Evolutionary conservation across 305 asterid species (phyloP), one percentile per base, ranked within the genome.

Genomic region (Fraxinus xanthoxyloides): DNA sequence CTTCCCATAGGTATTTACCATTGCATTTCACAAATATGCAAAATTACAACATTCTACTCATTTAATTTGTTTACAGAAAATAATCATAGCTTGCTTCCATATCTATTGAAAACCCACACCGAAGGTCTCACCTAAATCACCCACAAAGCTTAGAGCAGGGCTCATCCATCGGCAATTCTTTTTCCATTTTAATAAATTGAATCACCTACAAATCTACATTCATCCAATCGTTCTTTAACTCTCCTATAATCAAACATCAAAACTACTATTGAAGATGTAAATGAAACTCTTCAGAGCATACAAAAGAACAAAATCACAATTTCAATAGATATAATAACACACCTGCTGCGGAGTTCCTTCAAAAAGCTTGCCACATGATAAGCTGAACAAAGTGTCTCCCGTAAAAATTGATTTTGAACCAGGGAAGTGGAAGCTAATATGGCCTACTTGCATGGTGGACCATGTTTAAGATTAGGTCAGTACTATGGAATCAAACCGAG

Each of bases 321-420:
- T 67, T 24, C 19, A 67, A 67, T 24, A 10, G 74, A 67, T 1
- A 67, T 26, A 17, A 12, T 9, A 67, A 24, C 34, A 70, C 83
- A 94, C 99, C 97, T 94, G 93, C 82, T 90, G 87, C 0, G 99
- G 94, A 72, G 97, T 94, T 90, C 98, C 99, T 87, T 95, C 99
- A 72, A 93, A 94, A 82, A 92, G 95, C 87, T 93, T 93, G 65
- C 99, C 99, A 85, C 99, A 94, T 31, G 99, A 94, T 85, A 95
- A 91, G 85, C 99, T 95, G 90, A 95, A 94, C 82, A 95, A 85
- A 77, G 98, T 94, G 89, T 94, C 97, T 79, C 98, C 98, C 0
- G 98, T 92, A 88, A 95, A 95, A 86, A 95, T 86, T 76, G 97
- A 88, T 85, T 91, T 92, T 28, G 97, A 93, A 54, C 97, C 89